Evolutionary conservation across 2,329 filamentous ascomycete genomes (phyloP), one percentile per base, ranked within the genome.

Genomic region (Colletotrichum chrysophilum): DNA sequence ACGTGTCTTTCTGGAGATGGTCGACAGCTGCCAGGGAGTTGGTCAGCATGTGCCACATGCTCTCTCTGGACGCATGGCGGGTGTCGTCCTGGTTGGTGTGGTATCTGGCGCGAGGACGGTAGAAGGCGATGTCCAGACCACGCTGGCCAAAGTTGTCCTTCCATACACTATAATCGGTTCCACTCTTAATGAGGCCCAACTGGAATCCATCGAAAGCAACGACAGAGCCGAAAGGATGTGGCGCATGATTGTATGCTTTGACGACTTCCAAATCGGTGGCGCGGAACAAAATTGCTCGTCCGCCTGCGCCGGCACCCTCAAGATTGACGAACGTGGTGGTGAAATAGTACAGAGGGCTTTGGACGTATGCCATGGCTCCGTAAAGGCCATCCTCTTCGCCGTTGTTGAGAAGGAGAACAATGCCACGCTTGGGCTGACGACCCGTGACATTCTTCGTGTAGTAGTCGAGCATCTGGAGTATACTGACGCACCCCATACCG

Each of bases 1-100:
- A 93, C 1, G 90, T 92, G 78, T 95, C 91, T 16, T 91, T 90
- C 0, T 95, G 93, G 58, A 98, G 88, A 2, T 89, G 89, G 80
- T 93, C 89, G 26, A 95, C 92, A 0, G 96, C 97, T 8, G 93
- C 91, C 28, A 98, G 86, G 7, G 96, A 92, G 16, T 93, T 93
- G 48, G 95, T 97, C 48, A 99, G 88, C 97, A 99, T 98, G 83
- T 98, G 96, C 96, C 96, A 98, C 24, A 98, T 85, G 77, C 91
- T 93, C 62, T 87, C 85, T 74, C 85, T 84, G n/a, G 92, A 94
- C 0, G 96, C 94, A 84, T 98, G 95, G 52, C 91, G 91, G 4
- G 93, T 89, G 81, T 98, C 95, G 82, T 99, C 97, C 81, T 98
- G 92, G 76, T 95, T 91, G 0, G 96, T 98, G 82, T 99, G 97